Evolutionary conservation across 352 stramenopile species (phyloP).

Genomic region (Pseudoperonospora humuli): DNA sequence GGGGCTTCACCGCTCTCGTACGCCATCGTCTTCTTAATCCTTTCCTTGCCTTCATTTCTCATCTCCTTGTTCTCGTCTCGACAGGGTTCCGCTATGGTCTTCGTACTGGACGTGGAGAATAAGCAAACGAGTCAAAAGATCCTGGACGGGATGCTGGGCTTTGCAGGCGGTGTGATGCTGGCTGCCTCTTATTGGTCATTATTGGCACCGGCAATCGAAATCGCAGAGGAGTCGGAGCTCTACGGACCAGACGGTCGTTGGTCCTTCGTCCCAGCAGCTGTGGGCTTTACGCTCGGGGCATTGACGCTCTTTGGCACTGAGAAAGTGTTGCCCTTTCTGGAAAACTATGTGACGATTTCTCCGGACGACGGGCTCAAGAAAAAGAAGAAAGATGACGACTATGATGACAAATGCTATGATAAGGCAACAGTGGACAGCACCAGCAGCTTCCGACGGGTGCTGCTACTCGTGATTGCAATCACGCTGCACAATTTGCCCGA

Average conservation of each 20-base stretch:
- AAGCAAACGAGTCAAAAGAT: conserved; percentile 72
- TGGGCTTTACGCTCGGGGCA: conserved; percentile 78
- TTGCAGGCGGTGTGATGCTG: conserved; percentile 87
- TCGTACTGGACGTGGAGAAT: conserved; percentile 75
- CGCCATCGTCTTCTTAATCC: background rate
- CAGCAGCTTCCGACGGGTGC: conserved; percentile 62
- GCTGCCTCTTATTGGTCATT: conserved; percentile 87
- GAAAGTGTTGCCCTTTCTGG: conserved; percentile 46
- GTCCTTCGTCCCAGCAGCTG: conserved; percentile 73
- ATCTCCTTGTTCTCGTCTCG: background rate
- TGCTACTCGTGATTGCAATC: conserved; percentile 86
- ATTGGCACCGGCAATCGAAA: conserved; percentile 80
- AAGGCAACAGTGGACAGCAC: conserved; percentile 16
- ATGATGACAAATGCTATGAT: conserved; percentile 16
- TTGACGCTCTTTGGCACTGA: conserved; percentile 73
- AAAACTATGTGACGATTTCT: conserved; percentile 30
- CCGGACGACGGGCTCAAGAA: conserved; percentile 31
- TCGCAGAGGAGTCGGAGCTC: conserved; percentile 68
- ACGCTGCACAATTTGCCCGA: conserved; percentile 88
- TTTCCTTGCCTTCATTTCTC: background rate
- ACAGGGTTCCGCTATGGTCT: conserved; percentile 72
- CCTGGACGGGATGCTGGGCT: conserved; percentile 81
- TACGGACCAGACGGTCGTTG: conserved; percentile 66
- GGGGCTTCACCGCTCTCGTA: conserved; percentile 74
- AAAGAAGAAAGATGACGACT: conserved; percentile 34